Conservation (phyloP, 208 protist genomes). For the Angomonas ambiguus region DNA sequence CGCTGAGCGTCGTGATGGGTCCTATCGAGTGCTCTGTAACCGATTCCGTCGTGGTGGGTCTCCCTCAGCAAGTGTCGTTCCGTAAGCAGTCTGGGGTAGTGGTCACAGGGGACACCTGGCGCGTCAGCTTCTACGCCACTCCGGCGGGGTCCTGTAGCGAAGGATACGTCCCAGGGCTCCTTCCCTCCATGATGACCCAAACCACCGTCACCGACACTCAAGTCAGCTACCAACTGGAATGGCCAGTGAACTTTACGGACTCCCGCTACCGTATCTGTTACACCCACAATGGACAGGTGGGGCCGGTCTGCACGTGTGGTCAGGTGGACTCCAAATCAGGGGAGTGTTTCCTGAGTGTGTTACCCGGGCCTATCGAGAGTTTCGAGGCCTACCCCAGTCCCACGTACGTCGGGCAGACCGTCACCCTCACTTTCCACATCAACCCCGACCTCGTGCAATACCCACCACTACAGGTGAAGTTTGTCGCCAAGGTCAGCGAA, state of each 20-base stretch:
- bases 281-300: slow-evolving; percentile 40
- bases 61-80: slow-evolving; percentile 64
- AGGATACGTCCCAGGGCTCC: slow-evolving; percentile 55
- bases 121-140: slow-evolving; percentile 70
- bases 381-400: slow-evolving; percentile 49
- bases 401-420: slow-evolving; percentile 81
- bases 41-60: slow-evolving; percentile 48
- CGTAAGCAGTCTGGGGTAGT: slow-evolving; percentile 33
- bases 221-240: slow-evolving; percentile 70
- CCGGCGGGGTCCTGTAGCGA: slow-evolving; percentile 34
- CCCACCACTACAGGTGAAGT: slow-evolving; percentile 62
- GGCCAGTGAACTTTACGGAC: slow-evolving; percentile 68
- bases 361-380: slow-evolving; percentile 36
- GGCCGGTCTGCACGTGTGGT: slow-evolving; percentile 73
- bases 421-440: slow-evolving; percentile 42
- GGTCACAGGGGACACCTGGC: slow-evolving; percentile 64
- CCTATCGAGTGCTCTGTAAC: slow-evolving; percentile 64
- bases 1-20: slow-evolving; percentile 39
- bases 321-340: slow-evolving; percentile 65
- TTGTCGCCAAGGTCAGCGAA: slow-evolving; percentile 51
- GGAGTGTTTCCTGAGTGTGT: slow-evolving; percentile 63
- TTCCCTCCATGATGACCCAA: slow-evolving; percentile 32
- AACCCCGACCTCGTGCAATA: slow-evolving; percentile 34
- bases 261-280: slow-evolving; percentile 79
- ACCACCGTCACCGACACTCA: slow-evolving; percentile 29